These are phyloP conservation scores for Suillus clintonianus DNA, from an alignment of 768 basidiomycete genomes.

Conservation along the genomic window DNA sequence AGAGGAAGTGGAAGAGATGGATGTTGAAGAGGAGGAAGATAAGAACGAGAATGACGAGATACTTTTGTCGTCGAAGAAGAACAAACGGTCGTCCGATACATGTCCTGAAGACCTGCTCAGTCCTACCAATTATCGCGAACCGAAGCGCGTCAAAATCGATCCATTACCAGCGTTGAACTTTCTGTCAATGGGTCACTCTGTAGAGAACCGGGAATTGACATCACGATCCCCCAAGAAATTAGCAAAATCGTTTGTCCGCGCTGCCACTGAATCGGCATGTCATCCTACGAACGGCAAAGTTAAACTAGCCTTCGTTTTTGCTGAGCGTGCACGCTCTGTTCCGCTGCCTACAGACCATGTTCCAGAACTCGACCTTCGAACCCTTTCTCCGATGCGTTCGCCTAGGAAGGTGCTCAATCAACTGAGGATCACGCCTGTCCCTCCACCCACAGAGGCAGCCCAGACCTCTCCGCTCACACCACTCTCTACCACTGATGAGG, in stretches of 20 bases:
- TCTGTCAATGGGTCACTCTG: slow-evolving; percentile 7
- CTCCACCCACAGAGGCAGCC: slow-evolving; percentile 16
- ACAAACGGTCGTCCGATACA: slow-evolving; percentile 33
- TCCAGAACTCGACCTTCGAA: slow-evolving; percentile 5
- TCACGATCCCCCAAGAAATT: slow-evolving; percentile 6
- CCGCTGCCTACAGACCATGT: slow-evolving; percentile 17
- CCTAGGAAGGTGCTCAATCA: slow-evolving; percentile 20
- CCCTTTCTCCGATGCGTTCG: slow-evolving; percentile 28
- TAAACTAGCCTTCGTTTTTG: slow-evolving; percentile 12
- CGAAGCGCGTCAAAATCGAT: slow-evolving; percentile 26
- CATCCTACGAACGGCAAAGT: slow-evolving; percentile 6
- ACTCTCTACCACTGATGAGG: background rate
- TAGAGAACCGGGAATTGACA: slow-evolving; percentile 3
- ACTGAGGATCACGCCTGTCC: slow-evolving; percentile 26
- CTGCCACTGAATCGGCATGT: slow-evolving; percentile 18
- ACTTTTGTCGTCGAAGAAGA: slow-evolving; percentile 31
- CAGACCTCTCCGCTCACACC: background rate
- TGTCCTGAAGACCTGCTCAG: slow-evolving; percentile 13
- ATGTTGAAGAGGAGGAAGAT: slow-evolving; percentile 24
- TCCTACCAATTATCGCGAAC: slow-evolving; percentile 15
- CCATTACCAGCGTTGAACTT: slow-evolving; percentile 17
- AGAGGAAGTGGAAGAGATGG: slow-evolving; percentile 1
- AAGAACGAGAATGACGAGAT: slow-evolving; percentile 45
- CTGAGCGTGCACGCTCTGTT: slow-evolving; percentile 30
- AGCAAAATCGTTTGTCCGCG: slow-evolving; percentile 12